Conservation (phyloP, 805 yeast species). For the Priceomyces haplophilus region DNA sequence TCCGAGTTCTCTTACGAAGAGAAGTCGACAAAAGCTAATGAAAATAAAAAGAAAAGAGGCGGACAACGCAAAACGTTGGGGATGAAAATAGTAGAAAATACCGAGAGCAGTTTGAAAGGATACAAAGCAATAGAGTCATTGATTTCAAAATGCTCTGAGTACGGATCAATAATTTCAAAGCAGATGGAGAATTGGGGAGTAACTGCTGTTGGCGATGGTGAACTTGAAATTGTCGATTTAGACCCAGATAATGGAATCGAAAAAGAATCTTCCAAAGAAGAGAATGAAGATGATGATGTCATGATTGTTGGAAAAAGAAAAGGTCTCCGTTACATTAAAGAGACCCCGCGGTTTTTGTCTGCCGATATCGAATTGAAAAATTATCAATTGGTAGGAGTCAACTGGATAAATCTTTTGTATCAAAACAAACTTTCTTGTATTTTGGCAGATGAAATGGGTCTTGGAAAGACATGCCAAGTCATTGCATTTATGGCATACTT, state of each 20-base stretch:
- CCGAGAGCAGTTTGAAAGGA: conserved; percentile 72
- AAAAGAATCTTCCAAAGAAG: conserved; percentile 13
- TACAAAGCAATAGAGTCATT: conserved; percentile 94
- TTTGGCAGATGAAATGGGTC: conserved; percentile 97
- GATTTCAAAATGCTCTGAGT: conserved; percentile 74
- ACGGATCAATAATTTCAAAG: conserved; percentile 65
- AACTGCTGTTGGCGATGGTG: conserved; percentile 65
- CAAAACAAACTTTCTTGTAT: conserved; percentile 82
- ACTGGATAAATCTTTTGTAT: conserved; percentile 85
- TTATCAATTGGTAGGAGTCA: conserved; percentile 95
- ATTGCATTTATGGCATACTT: conserved; percentile 86
- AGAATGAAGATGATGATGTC: conserved; percentile 31
- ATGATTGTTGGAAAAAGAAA: conserved; percentile 19
- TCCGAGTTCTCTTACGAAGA: conserved; percentile 51
- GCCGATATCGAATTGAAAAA: conserved; percentile 67
- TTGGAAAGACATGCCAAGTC: conserved; percentile 96
- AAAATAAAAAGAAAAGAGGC: conserved; percentile 36
- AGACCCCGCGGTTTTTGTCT: conserved; percentile 68
- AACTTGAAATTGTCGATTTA: conserved; percentile 59
- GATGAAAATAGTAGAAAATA: conserved; percentile 66
- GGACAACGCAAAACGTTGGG: conserved; percentile 57
- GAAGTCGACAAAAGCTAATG: conserved; percentile 18
- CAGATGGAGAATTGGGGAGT: conserved; percentile 90
- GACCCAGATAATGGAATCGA: conserved; percentile 28
- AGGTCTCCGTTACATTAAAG: conserved; percentile 49